Conservation (phyloP, 306 rosid genomes). For the Neltuma alba region DNA sequence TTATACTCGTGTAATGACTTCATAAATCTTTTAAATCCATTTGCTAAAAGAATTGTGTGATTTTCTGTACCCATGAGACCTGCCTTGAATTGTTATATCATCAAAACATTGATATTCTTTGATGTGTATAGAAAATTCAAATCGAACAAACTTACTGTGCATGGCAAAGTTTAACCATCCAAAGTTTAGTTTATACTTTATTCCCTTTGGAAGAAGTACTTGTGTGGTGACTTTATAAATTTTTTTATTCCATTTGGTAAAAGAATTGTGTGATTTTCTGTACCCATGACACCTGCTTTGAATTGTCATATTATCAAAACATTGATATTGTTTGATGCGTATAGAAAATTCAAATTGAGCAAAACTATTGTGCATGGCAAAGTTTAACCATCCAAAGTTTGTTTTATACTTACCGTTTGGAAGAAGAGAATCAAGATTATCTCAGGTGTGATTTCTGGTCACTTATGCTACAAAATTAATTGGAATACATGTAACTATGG, state of each 20-base stretch:
- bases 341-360: constrained; percentile 23
- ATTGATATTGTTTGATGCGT: constrained; percentile 31
- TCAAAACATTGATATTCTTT: too few species aligned
- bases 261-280: constrained; percentile 21
- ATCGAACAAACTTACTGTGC: too few species aligned
- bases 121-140: too few species aligned
- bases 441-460: background rate
- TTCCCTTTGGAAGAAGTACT: too few species aligned
- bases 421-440: background rate
- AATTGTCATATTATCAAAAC: constrained; percentile 21
- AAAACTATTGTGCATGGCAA: background rate
- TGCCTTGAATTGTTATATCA: too few species aligned
- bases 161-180: too few species aligned
- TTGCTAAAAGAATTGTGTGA: too few species aligned
- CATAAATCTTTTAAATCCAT: too few species aligned
- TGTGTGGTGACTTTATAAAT: background rate
- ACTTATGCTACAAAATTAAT: background rate
- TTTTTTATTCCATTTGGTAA: constrained; percentile 16
- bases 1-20: too few species aligned
- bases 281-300: background rate
- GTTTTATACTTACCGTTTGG: background rate
- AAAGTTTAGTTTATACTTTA: too few species aligned
- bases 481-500: background rate
- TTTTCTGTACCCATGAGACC: too few species aligned
- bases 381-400: background rate